Percentiles rank a stretch among this genome's conserved stretches.
These are phyloP conservation scores for Xylaria grammica DNA, from an alignment of 495 filamentous ascomycete genomes.

Conservation along the genomic window DNA sequence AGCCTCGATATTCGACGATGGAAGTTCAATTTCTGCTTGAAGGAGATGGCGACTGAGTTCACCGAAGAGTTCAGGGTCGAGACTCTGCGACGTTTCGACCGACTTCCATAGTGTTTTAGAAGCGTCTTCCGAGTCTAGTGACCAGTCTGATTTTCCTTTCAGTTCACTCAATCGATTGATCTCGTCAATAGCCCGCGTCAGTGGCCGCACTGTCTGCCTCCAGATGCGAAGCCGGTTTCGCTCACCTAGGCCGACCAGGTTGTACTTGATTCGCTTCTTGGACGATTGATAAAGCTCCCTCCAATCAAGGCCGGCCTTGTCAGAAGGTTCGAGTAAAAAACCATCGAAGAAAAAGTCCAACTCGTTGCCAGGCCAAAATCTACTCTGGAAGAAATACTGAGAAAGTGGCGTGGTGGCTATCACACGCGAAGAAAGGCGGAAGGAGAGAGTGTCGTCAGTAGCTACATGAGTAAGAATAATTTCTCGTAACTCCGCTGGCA, in stretches of 20 bases:
- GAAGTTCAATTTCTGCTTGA: conserved; percentile 6
- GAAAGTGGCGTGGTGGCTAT: conserved; percentile 18
- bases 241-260: conserved; percentile 12
- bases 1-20: conserved; percentile 4
- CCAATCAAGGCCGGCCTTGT: conserved; percentile 18
- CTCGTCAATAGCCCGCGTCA: neutral
- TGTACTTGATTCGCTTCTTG: neutral
- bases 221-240: conserved; percentile 22
- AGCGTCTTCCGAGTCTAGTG: neutral
- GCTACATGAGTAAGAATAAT: conserved; percentile 16
- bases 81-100: neutral
- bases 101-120: neutral
- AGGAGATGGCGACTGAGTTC: neutral
- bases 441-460: conserved; percentile 8
- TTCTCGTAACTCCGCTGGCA: conserved; percentile 20
- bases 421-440: conserved; percentile 24
- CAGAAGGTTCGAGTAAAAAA: conserved; percentile 11
- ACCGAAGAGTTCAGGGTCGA: conserved; percentile 1
- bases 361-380: conserved; percentile 17
- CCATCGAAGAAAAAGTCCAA: conserved; percentile 15
- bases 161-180: conserved; percentile 11
- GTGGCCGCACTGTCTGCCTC: conserved; percentile 20
- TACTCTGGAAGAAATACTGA: conserved; percentile 19
- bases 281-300: conserved; percentile 8
- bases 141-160: conserved; percentile 8